phyloP scores from a whole-genome alignment of 495 filamentous ascomycete genomes.

The Penicillium paradoxum region DNA sequence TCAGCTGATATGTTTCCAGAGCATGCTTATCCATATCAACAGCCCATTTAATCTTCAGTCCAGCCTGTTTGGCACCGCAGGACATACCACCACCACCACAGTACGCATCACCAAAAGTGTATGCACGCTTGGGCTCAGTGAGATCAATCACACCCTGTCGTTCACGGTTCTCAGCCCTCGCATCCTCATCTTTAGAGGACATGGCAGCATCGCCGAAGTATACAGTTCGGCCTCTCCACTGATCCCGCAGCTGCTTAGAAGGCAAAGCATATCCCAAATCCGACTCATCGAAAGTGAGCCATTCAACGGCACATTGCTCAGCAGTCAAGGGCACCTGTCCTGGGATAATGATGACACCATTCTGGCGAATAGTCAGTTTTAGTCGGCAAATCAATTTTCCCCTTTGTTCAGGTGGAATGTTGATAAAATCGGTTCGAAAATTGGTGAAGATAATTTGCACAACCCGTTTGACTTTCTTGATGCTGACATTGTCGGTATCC shows the following conservation, averaged over 20 bases:
- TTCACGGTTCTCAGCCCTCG: conserved; percentile 6
- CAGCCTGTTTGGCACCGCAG: conserved; percentile 59
- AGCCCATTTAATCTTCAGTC: conserved; percentile 53
- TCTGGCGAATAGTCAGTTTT: conserved; percentile 15
- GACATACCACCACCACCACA: conserved; percentile 76
- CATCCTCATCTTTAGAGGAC: not conserved
- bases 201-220: conserved; percentile 22
- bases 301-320: conserved; percentile 24
- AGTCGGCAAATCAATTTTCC: conserved; percentile 27
- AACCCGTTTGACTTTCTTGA: conserved; percentile 19
- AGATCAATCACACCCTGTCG: conserved; percentile 19
- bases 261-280: conserved; percentile 11
- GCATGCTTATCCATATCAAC: conserved; percentile 59
- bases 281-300: conserved; percentile 24
- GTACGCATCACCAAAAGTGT: conserved; percentile 67
- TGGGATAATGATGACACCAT: not conserved
- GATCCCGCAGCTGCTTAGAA: conserved; percentile 15
- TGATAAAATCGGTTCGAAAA: conserved; percentile 8
- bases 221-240: conserved; percentile 28
- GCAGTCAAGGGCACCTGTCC: not conserved
- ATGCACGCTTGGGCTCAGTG: conserved; percentile 27
- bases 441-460: conserved; percentile 33
- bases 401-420: not conserved
- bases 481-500: not conserved
- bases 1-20: conserved; percentile 50